A percentile compares a stretch with the other conserved stretches of the same genome.
These are phyloP conservation scores for Agaricus sinodeliciosus DNA, from an alignment of 768 basidiomycete species.

Conservation along the genomic window DNA sequence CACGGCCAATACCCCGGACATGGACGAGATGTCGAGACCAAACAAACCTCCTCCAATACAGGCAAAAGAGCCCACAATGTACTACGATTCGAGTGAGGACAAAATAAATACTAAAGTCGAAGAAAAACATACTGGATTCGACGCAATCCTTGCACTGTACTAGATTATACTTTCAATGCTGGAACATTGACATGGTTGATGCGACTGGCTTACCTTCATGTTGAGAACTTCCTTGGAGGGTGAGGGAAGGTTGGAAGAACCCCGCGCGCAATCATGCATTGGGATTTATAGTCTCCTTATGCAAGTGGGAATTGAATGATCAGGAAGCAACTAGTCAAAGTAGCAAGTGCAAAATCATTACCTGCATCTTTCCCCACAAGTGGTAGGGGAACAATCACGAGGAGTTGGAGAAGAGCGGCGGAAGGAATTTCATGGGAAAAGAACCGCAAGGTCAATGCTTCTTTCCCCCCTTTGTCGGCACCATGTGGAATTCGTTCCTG, in stretches of 20 bases:
- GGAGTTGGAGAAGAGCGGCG: not conserved
- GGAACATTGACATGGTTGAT: not conserved
- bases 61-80: conserved; percentile 73
- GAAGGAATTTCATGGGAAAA: not conserved
- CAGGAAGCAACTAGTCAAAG: not conserved
- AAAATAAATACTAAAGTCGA: not conserved
- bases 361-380: conserved; percentile 7
- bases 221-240: conserved; percentile 1
- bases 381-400: not conserved
- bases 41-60: conserved; percentile 78
- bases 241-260: conserved; percentile 5
- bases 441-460: too few species aligned
- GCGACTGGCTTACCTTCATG: conserved; percentile 10
- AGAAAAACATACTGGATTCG: conserved; percentile 20
- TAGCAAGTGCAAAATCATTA: not conserved
- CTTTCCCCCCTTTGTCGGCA: too few species aligned
- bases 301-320: too few species aligned
- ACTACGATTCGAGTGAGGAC: conserved; percentile 30
- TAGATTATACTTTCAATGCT: not conserved
- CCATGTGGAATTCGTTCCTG: too few species aligned
- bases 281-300: conserved; percentile 2
- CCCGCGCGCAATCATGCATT: not conserved
- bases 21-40: conserved; percentile 77
- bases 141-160: conserved; percentile 26
- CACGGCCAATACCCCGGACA: conserved; percentile 64